phyloP scores from a whole-genome alignment of 768 basidiomycete species.

The Boletus huronensis region DNA sequence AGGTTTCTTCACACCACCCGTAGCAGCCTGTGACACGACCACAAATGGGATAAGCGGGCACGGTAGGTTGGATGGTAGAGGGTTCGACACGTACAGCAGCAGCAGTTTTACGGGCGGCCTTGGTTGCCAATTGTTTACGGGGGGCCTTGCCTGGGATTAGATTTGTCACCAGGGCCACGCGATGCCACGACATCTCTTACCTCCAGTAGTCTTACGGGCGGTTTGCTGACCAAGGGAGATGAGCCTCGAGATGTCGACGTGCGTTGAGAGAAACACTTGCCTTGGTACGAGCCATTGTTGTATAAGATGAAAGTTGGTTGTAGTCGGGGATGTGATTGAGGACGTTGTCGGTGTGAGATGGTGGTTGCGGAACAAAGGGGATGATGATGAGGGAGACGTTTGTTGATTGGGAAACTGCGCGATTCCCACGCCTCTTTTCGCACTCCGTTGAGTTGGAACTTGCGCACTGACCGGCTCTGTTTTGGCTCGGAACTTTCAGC shows the following conservation, averaged over 20 bases:
- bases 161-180: slow-evolving; percentile 23
- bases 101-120: slow-evolving; percentile 90
- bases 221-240: slow-evolving; percentile 66
- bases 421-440: slow-evolving; percentile 33
- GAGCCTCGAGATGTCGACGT: neutral
- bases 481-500: slow-evolving; percentile 18
- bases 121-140: slow-evolving; percentile 93
- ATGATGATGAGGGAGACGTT: slow-evolving; percentile 13
- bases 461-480: slow-evolving; percentile 32
- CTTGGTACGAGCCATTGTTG: slow-evolving; percentile 85
- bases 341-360: slow-evolving; percentile 21
- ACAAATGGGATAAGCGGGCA: slow-evolving; percentile 8
- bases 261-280: slow-evolving; percentile 33
- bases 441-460: slow-evolving; percentile 21
- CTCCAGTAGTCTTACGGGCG: slow-evolving; percentile 98
- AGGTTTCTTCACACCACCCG: slow-evolving; percentile 99
- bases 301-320: slow-evolving; percentile 3
- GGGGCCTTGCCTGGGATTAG: slow-evolving; percentile 70
- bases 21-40: slow-evolving; percentile 51
- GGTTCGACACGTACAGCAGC: slow-evolving; percentile 47
- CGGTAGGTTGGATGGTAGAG: neutral
- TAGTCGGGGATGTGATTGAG: slow-evolving; percentile 6
- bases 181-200: slow-evolving; percentile 40
- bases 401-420: slow-evolving; percentile 21
- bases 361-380: slow-evolving; percentile 28